These are phyloP conservation scores for Globisporangium iwayamae DNA, from an alignment of 352 stramenopile genomes.

Conservation along the genomic window DNA sequence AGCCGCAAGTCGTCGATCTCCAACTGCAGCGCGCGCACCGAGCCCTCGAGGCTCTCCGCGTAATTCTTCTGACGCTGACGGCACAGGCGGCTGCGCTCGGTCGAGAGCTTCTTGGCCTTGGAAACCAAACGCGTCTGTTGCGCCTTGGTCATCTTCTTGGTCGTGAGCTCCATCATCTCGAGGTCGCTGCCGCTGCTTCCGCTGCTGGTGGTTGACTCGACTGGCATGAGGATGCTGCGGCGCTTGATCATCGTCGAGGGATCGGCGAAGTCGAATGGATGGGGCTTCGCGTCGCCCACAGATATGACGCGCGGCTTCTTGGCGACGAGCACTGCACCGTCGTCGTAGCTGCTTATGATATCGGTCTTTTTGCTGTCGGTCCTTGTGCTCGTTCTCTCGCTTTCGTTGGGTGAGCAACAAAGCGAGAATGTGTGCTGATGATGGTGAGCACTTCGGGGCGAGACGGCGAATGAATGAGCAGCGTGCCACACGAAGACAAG, in stretches of 20 bases:
- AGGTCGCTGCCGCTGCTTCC: background rate
- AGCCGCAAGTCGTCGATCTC: constrained; percentile 9
- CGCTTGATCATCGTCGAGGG: background rate
- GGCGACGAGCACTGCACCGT: background rate
- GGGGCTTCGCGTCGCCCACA: background rate
- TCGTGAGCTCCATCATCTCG: background rate
- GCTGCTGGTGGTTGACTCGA: background rate
- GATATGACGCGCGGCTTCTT: background rate
- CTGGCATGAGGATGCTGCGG: background rate
- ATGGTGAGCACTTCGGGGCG: background rate
- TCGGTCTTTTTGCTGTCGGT: background rate
- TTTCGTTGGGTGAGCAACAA: background rate
- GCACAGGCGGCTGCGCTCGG: constrained; percentile 21
- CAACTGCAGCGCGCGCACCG: constrained; percentile 6
- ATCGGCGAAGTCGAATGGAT: background rate
- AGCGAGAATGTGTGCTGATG: background rate
- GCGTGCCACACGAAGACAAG: background rate
- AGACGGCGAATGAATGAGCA: background rate
- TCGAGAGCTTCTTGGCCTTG: constrained; percentile 19
- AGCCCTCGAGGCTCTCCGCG: constrained; percentile 13
- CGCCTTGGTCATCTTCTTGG: background rate
- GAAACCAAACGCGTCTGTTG: constrained; percentile 3
- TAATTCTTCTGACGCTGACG: constrained; percentile 23
- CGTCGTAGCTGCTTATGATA: background rate
- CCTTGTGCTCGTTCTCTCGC: background rate